Base-by-base conservation (phyloP, 108 stramenopile genomes). In the Cyclotella choctawhatcheeana region DNA sequence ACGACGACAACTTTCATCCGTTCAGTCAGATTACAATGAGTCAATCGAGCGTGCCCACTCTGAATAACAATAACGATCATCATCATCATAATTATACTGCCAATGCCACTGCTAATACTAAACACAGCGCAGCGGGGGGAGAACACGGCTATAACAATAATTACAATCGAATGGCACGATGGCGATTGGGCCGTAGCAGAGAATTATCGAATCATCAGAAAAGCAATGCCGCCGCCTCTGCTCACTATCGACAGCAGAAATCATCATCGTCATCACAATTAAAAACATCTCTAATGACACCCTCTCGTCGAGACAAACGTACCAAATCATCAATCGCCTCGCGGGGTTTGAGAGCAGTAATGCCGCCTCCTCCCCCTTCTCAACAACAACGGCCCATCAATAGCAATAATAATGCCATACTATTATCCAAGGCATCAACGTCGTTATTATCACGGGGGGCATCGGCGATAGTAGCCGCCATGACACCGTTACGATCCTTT, bases 1-100 rank as follows among this genome's bases (percentile, higher is more conserved):
- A 4, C 17, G 47, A 48, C 17, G 47, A 40, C 12, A 12, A 40
- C 6, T 40, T 40, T 40, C 24, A 58, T 58, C 29, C 37, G 6
- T 60, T 60, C 21, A 60, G 59, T 60, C 56, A 58, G 56, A 60
- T 60, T 60, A 60, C 59, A 21, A 60, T 60, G 59, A 60, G 59
- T 40, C 59, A 60, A 29, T 60, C 27, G 21, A 60, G 20, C 12
- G 59, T 14, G 30, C 6, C 7, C 13, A 5, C 50, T 5, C 5
- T 5, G 13, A 4, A 51, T 51, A n/a, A 17, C 17, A n/a, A 51
- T 21, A 51, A 21, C 5, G n/a, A 7, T n/a, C 6, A 21, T 34
- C 30, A 13, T 12, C 21, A 18, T 22, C 10, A 10, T 22, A 52
- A 3, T 22, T 10, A 5, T 22, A 52, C 20, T 52, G 4, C 20